A percentile compares a stretch with the other conserved stretches of the same genome.
These are phyloP conservation scores for Diplocarpon rosae DNA, from an alignment of 2,329 filamentous ascomycete genomes.

Conservation along the genomic window DNA sequence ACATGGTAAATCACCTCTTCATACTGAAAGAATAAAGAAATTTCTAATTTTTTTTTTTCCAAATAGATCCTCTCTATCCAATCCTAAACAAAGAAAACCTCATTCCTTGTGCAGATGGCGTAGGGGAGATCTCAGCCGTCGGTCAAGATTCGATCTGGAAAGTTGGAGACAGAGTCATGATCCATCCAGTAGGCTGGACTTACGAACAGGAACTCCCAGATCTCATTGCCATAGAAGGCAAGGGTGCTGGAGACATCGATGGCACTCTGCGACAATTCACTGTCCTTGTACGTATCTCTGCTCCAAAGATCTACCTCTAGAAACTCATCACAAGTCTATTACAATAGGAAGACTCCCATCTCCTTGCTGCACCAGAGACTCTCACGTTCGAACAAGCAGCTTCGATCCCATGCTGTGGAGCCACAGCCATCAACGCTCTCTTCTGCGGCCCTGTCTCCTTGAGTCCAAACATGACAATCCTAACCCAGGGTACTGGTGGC, in stretches of 20 bases:
- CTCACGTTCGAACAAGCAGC: not conserved
- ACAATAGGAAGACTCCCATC: not conserved
- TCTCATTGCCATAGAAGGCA: not conserved
- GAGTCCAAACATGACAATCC: conserved; percentile 30
- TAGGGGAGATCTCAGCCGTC: no score
- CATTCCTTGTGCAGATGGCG: no score
- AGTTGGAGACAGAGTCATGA: not conserved
- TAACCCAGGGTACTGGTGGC: conserved; percentile 31
- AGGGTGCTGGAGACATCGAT: not conserved
- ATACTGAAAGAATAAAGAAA: no score
- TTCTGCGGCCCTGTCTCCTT: conserved; percentile 19
- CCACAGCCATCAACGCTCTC: conserved; percentile 1
- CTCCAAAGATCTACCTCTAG: not conserved
- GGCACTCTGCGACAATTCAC: no score
- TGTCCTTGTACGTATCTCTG: not conserved
- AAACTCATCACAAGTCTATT: not conserved
- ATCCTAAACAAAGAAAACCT: no score
- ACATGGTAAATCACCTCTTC: no score
- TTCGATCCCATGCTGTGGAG: not conserved
- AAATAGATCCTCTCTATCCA: no score
- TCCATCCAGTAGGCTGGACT: not conserved
- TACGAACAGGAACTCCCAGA: not conserved
- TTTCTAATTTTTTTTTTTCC: no score
- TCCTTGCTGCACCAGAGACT: not conserved
- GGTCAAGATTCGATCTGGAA: not conserved